Conservation (phyloP, 2,329 filamentous ascomycete species). For the Pseudohalonectria lignicola region DNA sequence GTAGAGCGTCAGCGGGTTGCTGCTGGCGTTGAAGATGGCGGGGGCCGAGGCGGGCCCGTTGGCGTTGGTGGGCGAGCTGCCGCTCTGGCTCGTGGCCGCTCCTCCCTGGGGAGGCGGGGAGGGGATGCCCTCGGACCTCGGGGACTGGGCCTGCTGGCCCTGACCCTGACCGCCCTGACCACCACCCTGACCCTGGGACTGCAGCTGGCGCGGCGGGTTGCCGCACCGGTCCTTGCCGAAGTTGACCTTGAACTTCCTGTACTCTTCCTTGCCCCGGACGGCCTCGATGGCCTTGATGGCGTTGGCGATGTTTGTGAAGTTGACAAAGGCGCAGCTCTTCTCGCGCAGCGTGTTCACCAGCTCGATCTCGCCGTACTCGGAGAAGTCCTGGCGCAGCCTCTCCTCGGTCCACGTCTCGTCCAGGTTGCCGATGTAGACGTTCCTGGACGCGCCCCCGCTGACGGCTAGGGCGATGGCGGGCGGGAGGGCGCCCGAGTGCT, state of each 20-base stretch:
- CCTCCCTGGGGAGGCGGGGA: constrained; percentile 49
- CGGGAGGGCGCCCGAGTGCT: constrained; percentile 92
- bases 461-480: constrained; percentile 94
- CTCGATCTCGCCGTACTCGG: constrained; percentile 96
- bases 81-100: constrained; percentile 42
- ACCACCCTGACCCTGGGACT: constrained; percentile 39
- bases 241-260: constrained; percentile 98
- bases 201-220: constrained; percentile 84
- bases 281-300: constrained; percentile 99
- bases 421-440: constrained; percentile 95
- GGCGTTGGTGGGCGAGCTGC: constrained; percentile 42
- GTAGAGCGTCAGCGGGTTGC: constrained; percentile 89
- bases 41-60: constrained; percentile 49
- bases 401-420: constrained; percentile 98
- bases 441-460: constrained; percentile 92
- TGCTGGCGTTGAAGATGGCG: constrained; percentile 67
- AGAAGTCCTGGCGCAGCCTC: constrained; percentile 88
- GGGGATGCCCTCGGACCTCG: constrained; percentile 48
- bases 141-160: constrained; percentile 47
- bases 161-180: too few relatives aligned
- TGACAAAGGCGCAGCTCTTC: constrained; percentile 99
- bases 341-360: constrained; percentile 92
- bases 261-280: constrained; percentile 87
- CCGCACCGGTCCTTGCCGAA: constrained; percentile 98
- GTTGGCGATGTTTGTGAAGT: constrained; percentile 99